Evolutionary conservation across 768 basidiomycete species (phyloP).

Genomic region (Suillus plorans): DNA sequence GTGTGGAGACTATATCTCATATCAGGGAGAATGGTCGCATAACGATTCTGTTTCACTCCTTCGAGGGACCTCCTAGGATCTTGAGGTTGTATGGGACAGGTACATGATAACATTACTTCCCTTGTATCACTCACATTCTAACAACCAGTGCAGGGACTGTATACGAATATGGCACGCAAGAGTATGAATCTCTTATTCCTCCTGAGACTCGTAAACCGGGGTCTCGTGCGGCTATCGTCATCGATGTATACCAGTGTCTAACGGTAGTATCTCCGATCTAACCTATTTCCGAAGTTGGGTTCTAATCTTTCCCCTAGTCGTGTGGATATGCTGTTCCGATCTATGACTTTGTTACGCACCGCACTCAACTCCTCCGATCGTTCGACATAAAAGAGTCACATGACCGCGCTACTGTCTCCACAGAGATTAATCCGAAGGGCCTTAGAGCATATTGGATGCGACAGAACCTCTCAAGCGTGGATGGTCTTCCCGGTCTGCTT

Average conservation of each 20-base stretch:
- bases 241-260: constrained; percentile 60
- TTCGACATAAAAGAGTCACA: constrained; percentile 40
- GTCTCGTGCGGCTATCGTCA: constrained; percentile 57
- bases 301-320: constrained; percentile 41
- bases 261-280: constrained; percentile 28
- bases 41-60: constrained; percentile 61
- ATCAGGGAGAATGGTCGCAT: constrained; percentile 62
- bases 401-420: constrained; percentile 30
- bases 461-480: constrained; percentile 52
- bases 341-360: constrained; percentile 57
- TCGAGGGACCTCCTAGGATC: constrained; percentile 62
- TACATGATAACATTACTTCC: constrained; percentile 19
- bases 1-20: constrained; percentile 63
- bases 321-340: constrained; percentile 67
- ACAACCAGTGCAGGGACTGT: constrained; percentile 45
- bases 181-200: constrained; percentile 55
- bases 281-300: background rate
- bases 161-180: constrained; percentile 62
- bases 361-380: constrained; percentile 47
- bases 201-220: constrained; percentile 49
- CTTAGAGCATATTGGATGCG: constrained; percentile 53
- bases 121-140: background rate
- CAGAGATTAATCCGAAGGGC: constrained; percentile 33
- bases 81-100: constrained; percentile 58
- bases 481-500: constrained; percentile 55